A percentile compares a stretch with the other conserved stretches of the same genome.
phyloP scores from a whole-genome alignment of 768 basidiomycete genomes.

The Mycena alexandri region DNA sequence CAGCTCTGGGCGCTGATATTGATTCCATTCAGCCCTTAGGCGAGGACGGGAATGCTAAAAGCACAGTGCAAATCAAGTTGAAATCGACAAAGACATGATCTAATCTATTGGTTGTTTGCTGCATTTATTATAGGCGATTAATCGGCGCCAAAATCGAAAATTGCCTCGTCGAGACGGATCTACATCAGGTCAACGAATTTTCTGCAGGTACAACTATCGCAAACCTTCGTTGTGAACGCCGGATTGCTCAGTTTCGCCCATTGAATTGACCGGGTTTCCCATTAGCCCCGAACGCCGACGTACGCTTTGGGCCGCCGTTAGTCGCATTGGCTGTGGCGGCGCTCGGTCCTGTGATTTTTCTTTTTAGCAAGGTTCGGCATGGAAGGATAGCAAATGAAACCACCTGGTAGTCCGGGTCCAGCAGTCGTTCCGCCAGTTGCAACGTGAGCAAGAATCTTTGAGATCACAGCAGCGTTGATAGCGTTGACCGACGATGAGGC shows the following conservation, averaged over 20 bases:
- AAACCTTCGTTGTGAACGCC: background rate
- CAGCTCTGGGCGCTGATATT: too few species aligned
- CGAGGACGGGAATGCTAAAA: too few species aligned
- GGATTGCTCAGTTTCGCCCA: slow-evolving; percentile 7
- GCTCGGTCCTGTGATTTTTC: background rate
- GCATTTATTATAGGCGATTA: background rate
- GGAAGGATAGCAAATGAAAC: background rate
- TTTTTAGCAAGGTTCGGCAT: background rate
- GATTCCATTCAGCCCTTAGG: too few species aligned
- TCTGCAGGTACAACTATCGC: background rate
- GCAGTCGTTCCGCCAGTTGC: background rate
- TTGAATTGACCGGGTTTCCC: slow-evolving; percentile 2
- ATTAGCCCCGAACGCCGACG: background rate
- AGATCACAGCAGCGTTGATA: slow-evolving; percentile 3
- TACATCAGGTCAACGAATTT: background rate
- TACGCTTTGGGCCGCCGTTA: background rate
- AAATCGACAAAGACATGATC: background rate
- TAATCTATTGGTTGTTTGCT: background rate
- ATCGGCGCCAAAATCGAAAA: slow-evolving; percentile 8
- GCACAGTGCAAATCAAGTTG: too few species aligned
- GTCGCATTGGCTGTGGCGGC: background rate
- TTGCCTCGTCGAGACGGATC: background rate
- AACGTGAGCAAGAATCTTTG: slow-evolving; percentile 31
- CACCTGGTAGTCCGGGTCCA: slow-evolving; percentile 8
- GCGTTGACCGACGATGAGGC: slow-evolving; percentile 7